Conservation (phyloP, 257 asterid genomes). For the Solanum appendiculatum region DNA sequence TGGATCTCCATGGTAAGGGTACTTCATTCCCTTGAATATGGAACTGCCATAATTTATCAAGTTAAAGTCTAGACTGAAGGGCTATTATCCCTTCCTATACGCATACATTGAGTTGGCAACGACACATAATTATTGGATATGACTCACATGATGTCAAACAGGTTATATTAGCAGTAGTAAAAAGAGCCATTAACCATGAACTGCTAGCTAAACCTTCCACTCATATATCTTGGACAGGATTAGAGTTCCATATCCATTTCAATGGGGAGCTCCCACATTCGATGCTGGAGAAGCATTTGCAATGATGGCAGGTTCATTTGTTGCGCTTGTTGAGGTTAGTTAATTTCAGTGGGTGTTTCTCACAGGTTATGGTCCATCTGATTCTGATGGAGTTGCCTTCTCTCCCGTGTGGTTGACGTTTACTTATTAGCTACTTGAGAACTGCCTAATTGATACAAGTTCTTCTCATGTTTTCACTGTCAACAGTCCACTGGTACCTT, state of each 20-base stretch:
- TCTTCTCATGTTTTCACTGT: neutral
- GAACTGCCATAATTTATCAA: neutral
- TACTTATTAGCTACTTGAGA: neutral
- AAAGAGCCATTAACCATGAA: neutral
- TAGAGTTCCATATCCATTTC: conserved; percentile 87
- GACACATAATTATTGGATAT: neutral
- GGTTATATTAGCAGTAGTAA: neutral
- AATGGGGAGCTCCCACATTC: conserved; percentile 94
- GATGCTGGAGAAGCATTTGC: conserved; percentile 94
- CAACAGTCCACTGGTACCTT: conserved; percentile 85
- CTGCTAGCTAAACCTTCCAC: neutral
- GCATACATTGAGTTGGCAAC: neutral
- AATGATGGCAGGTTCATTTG: conserved; percentile 92
- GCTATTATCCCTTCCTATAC: neutral
- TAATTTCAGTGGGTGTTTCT: neutral
- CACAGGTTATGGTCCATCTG: neutral
- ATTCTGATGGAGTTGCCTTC: neutral
- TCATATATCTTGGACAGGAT: conserved; percentile 43
- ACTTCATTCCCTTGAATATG: neutral
- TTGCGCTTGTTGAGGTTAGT: conserved; percentile 80
- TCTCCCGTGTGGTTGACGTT: neutral
- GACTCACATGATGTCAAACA: neutral
- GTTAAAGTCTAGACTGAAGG: neutral
- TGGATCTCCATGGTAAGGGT: conserved; percentile 69
- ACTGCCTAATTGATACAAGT: neutral